Evolutionary conservation across 208 protist species (phyloP), one percentile per base, ranked within the genome.

Genomic region (Trypanosoma theileri): DNA sequence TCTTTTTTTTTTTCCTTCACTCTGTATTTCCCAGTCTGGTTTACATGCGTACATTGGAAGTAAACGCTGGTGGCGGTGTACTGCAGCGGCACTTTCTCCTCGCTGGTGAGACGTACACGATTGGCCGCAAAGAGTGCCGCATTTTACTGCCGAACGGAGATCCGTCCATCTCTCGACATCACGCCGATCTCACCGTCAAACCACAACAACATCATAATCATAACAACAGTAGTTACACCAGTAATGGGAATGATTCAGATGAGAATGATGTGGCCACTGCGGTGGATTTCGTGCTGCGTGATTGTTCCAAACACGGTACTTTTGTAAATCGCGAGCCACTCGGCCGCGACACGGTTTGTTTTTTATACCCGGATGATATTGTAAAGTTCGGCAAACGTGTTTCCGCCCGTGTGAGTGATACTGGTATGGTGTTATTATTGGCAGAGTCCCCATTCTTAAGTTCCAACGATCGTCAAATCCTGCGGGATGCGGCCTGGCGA

Each of bases 251-350:
- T 35, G 6, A 35, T n/a, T n/a, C n/a, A n/a, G 62, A 35, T 35
- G 28, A 35, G 1, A 35, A 35, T 35, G 28, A 35, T 6, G 28
- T 35, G 4, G 28, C 28, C 6, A 6, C 4, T 6, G 28, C 6
- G 28, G 28, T 35, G 6, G 28, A 35, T 6, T 35, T 35, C 6
- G 28, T 35, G 6, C 6, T 92, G 11, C 69, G 69, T 19, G 86
- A 92, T 57, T 73, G 76, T 45, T 88, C 82, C 50, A 92, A 92
- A 74, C 84, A 92, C 59, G 86, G 86, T 44, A 92, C 84, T 12
- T 81, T 86, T 40, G 80, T 89, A 0, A 77, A 92, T 53, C 62
- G 71, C n/a, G 86, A 92, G 72, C 78, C 73, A n/a, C 62, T 92
- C 11, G 81, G 79, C 19, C 79, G 74, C 35, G 79, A 82, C 50